Conservation (phyloP, 2,329 filamentous ascomycete genomes). For the Cladophialophora immunda region DNA sequence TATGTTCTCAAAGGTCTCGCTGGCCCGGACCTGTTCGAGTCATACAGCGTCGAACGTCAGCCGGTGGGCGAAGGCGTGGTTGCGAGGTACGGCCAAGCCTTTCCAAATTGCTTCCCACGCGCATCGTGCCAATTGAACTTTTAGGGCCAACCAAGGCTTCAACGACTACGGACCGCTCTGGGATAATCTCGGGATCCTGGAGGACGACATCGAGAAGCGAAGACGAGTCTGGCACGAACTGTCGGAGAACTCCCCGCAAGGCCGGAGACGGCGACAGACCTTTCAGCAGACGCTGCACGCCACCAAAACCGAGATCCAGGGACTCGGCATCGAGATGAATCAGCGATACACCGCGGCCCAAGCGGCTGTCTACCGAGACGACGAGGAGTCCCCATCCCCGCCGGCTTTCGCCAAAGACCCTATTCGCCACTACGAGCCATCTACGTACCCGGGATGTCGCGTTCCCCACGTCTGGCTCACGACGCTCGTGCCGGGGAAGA, state of each 20-base stretch:
- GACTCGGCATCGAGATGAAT: conserved; percentile 67
- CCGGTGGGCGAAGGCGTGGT: conserved; percentile 56
- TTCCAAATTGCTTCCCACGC: conserved; percentile 69
- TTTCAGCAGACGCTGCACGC: neutral
- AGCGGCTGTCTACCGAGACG: conserved; percentile 54
- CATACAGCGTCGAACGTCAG: conserved; percentile 47
- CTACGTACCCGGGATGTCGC: conserved; percentile 66
- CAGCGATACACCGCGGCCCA: conserved; percentile 56
- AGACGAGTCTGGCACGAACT: conserved; percentile 52
- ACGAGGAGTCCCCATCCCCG: conserved; percentile 47
- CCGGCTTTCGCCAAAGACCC: conserved; percentile 47
- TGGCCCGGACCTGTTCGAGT: conserved; percentile 33
- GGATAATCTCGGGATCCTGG: conserved; percentile 56
- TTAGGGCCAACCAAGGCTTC: conserved; percentile 64
- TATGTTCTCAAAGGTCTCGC: conserved; percentile 37
- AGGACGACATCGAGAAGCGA: conserved; percentile 50
- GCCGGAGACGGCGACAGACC: neutral
- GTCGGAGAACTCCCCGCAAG: conserved; percentile 44
- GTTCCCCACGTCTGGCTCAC: conserved; percentile 71
- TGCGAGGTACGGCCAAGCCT: conserved; percentile 36
- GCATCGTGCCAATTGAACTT: conserved; percentile 49
- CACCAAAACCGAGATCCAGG: conserved; percentile 55
- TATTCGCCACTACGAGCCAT: conserved; percentile 54
- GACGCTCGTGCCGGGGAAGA: conserved; percentile 50
- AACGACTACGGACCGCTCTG: conserved; percentile 54